Evolutionary conservation across 225 moss, liverwort and hornwort genomes (phyloP), one percentile per base, ranked within the genome.

Genomic region (Pseudisothecium myosuroides): DNA sequence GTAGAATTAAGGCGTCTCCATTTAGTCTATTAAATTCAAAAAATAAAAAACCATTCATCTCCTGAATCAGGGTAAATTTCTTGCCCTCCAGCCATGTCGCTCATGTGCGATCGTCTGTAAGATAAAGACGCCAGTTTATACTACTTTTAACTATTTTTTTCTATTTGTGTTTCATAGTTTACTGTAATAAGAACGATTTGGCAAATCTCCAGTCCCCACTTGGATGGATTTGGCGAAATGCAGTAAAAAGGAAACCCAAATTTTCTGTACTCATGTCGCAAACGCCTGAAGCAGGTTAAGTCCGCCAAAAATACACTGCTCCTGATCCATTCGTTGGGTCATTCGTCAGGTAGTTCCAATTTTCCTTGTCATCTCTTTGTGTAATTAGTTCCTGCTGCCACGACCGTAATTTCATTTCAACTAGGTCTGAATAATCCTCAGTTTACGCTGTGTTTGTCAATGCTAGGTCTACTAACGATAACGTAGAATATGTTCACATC

Each of bases 1-100:
- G 94, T 94, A 89, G 98, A 98, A 92, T 93, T 98, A 93, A 98
- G 96, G 87, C 94, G 96, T 87, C 93, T 95, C 78, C 95, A 98
- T 85, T 89, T 95, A 91, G 95, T 95, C 91, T 95, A 94, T 83
- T 93, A 87, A 86, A 76, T 66, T 50, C 17, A 82, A 89, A 85
- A 77, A 85, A 85, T 60, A 60, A 50, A 91, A 83, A 83, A 31
- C 34, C 50, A 91, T 77, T 89, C 52, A 77, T 63, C 84, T 81
- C 80, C 75, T 76, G 58, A 76, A 56, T 52, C 37, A 37, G 82
- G 82, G 63, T 82, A 63, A 47, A 63, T 47, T 82, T 82, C 34
- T 21, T 47, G 47, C 63, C 82, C 82, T 81, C 34, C 32, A 47
- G 34, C 34, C 47, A 63, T 62, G 81, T 82, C 81, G 45, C 81